Base-by-base conservation (phyloP, 257 asterid species). In the Phtheirospermum japonicum region DNA sequence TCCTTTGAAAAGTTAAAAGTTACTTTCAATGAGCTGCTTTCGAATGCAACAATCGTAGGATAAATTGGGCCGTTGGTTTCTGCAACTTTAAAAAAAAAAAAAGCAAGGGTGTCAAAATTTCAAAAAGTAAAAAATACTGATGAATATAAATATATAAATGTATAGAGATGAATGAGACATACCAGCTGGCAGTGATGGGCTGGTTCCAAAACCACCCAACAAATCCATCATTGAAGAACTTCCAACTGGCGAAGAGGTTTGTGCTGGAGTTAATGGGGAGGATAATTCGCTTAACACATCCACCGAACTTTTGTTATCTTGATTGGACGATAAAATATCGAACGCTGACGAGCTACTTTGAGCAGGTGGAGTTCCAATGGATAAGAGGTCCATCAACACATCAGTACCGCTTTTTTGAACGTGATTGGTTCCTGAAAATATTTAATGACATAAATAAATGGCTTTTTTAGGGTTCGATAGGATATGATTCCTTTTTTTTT, bases 1-100 rank as follows among this genome's bases (percentile, higher is more conserved):
- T 85, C 82, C 83, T 90, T 90, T 54, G 90, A 82, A 78, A 90
- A 90, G 74, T 74, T 83, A 73, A 90, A 87, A 43, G 73, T 83
- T 68, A 90, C 65, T 79, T 79, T 83, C 59, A 90, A 64, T 64
- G 87, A 75, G 73, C 68, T 82, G 83, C 95, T 90, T 84, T 90
- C 95, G 6, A 81, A 90, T 65, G 90, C 95, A 71, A 82, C 77
- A 46, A 87, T 57, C 53, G 89, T 68, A 43, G 96, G 90, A 85
- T 77, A 82, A 54, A 82, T 69, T 13, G 83, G 68, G 74, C 80
- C 87, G 55, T 85, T 78, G 63, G 77, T 74, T 72, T 73, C 97
- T 82, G 88, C 73, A 63, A 78, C 72, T 72, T n/a, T n/a, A n/a
- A n/a, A n/a, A n/a, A 39, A 39, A 2, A 58, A 32, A 1, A 23